Conservation (phyloP, 139 green algal species). For the Micractinium conductrix region DNA sequence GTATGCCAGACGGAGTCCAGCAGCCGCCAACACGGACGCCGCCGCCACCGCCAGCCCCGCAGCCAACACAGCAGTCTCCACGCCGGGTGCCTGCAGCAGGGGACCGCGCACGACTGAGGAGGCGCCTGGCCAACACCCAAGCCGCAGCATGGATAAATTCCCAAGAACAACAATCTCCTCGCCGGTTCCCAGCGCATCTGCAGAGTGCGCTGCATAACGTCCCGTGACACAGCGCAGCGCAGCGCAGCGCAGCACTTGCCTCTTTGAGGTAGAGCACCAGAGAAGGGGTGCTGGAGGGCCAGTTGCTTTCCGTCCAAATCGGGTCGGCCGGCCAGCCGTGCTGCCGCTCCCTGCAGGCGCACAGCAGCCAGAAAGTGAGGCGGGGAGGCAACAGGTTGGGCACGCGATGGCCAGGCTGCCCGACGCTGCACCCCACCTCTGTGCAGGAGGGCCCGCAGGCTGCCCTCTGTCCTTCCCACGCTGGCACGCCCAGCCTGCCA, state of each 20-base stretch:
- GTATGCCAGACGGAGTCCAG: background rate
- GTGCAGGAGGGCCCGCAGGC: background rate
- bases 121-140: too few relatives aligned
- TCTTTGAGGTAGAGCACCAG: slow-evolving; percentile 64
- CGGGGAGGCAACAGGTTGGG: background rate
- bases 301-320: slow-evolving; percentile 78
- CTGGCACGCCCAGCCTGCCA: background rate
- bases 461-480: background rate
- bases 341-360: slow-evolving; percentile 38
- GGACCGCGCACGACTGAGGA: too few relatives aligned
- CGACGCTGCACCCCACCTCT: background rate
- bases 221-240: too few relatives aligned
- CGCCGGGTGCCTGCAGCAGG: too few relatives aligned
- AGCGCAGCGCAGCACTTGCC: too few relatives aligned
- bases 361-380: background rate
- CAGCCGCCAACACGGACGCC: background rate
- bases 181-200: too few relatives aligned
- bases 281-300: slow-evolving; percentile 52
- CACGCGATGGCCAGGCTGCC: background rate
- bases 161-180: too few relatives aligned
- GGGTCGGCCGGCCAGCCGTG: slow-evolving; percentile 68
- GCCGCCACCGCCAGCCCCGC: slow-evolving; percentile 12
- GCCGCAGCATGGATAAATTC: too few relatives aligned
- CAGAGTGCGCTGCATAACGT: too few relatives aligned
- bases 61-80: slow-evolving; percentile 22